Evolutionary conservation across 495 filamentous ascomycete species (phyloP), one percentile per base, ranked within the genome.

Genomic region (Astrothelium macrocarpum): DNA sequence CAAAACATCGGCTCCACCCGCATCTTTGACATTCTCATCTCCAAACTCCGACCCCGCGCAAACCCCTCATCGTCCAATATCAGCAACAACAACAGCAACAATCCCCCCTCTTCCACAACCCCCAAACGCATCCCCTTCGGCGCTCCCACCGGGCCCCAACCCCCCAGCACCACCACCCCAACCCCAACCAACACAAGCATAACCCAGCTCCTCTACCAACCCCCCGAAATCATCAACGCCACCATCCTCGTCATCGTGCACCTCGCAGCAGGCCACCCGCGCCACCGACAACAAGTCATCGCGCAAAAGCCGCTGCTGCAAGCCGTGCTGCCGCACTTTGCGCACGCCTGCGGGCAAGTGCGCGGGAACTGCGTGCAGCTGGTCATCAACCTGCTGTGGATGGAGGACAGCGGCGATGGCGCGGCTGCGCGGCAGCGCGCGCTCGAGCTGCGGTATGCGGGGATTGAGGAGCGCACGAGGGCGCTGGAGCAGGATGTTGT

Each of bases 231-330:
- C 63, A 79, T 96, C 63, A 81, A 78, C 68, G 80, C 88, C 18
- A 86, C 90, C 29, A 82, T 87, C 31, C 90, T 82, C 69, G 82
- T 95, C 61, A 78, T 97, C 60, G 85, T 90, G 45, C 90, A 97
- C 75, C 84, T 97, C 65, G 90, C 91, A 16, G 91, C 90, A 16
- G 87, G 89, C 60, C 75, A 81, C 16, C 85, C 91, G 0, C 79
- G 82, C 46, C 90, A 97, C 71, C 87, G 90, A 9, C 83, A 89
- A 64, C 76, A 87, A n/a, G 76, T 98, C 26, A 81, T 87, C 31
- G 80, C 81, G 36, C 87, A 96, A 67, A 74, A 70, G 1, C 73
- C 81, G 20, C 74, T 88, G 0, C 67, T 88, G 34, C 73, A 71
- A 32, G 72, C 78, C 60, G 67, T 86, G 56, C 73, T 81, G 25